Base-by-base conservation (phyloP, 2,329 filamentous ascomycete genomes). In the Curvularia verruculosa region DNA sequence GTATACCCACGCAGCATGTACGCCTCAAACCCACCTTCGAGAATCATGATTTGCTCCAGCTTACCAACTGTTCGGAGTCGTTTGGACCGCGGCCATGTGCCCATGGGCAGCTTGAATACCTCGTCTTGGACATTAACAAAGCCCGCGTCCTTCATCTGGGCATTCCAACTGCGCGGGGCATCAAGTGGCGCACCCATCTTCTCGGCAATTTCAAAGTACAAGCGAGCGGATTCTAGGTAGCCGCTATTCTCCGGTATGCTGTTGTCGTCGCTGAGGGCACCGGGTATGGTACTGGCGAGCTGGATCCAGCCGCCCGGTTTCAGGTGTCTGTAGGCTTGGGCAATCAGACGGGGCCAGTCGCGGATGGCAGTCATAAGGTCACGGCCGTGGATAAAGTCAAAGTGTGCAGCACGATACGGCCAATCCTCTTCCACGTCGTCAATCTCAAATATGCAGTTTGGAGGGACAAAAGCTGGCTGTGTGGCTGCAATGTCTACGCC, bases 111-210 rank as follows among this genome's bases (percentile, higher is more conserved):
- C 57, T 68, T 70, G 47, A 64, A 64, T 2, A 64, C 49, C 26
- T 67, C 52, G 18, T 78, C 73, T 46, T 76, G 66, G 13, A 82
- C 76, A 39, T 82, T 78, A 21, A 76, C 70, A 58, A 81, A 81
- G 2, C 80, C 80, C 0, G 72, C 77, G 6, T 72, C 69, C 6
- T 54, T 55, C 63, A 67, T 66, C 21, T 65, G 65, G 6, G 73
- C 66, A 64, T 79, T 75, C 70, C 75, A 76, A 12, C 28, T 28
- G 0, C 60, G 61, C 1, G 63, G 64, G 1, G 64, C 72, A 37
- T 73, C 73, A 37, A 80, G 70, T 45, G 73, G 72, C 3, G 73
- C 71, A 3, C 71, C 71, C 58, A 68, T 65, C 29, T 63, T 65
- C 47, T 65, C 58, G 0, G 65, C 62, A 6, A 65, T 62, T 24